Evolutionary conservation across 257 asterid species (phyloP).

Genomic region (Euphrasia confusa): DNA sequence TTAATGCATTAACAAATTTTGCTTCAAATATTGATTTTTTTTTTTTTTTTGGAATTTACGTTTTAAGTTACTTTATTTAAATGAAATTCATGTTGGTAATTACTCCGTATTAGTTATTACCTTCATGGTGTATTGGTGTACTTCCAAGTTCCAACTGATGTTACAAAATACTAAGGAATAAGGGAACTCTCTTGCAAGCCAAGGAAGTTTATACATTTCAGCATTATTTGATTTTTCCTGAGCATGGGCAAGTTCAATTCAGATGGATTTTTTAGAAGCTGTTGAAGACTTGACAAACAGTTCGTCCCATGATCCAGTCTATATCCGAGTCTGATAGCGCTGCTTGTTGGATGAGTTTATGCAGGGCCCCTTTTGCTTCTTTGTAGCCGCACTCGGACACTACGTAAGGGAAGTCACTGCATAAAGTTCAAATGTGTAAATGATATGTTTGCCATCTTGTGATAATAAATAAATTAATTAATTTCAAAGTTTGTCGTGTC

Average conservation of each 20-base stretch:
- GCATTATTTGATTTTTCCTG: not conserved
- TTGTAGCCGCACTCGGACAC: conserved; percentile 72
- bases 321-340: conserved; percentile 41
- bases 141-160: too few relatives aligned
- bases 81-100: too few relatives aligned
- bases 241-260: not conserved
- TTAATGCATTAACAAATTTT: too few relatives aligned
- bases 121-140: too few relatives aligned
- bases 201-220: not conserved
- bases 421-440: conserved; percentile 1
- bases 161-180: too few relatives aligned
- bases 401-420: conserved; percentile 77
- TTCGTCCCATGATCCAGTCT: conserved; percentile 77
- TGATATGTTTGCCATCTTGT: not conserved
- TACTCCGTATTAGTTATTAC: too few relatives aligned
- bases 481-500: not conserved
- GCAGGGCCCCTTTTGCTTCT: conserved; percentile 63
- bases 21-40: too few relatives aligned
- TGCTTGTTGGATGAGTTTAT: conserved; percentile 37
- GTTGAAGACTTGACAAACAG: conserved; percentile 43
- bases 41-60: too few relatives aligned
- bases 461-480: not conserved
- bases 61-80: too few relatives aligned
- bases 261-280: not conserved
- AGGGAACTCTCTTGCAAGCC: too few relatives aligned